Base-by-base conservation (phyloP, 1,139 yeast genomes). In the Magnusiomyces clavatus region DNA sequence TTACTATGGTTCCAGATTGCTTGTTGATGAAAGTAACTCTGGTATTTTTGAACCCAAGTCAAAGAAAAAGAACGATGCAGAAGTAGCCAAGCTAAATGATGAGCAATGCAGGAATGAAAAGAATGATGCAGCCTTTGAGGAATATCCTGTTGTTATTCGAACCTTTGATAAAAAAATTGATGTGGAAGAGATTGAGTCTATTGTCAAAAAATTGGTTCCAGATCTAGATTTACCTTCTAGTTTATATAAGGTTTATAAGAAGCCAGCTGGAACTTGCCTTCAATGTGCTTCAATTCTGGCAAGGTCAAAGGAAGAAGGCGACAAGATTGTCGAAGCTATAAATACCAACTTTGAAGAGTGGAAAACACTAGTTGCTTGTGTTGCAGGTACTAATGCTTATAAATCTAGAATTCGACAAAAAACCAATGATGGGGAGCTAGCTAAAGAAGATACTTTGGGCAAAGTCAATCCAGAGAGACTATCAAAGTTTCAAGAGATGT, bases 81-180 rank as follows among this genome's bases (percentile, higher is more conserved):
- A 24, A 24, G 31, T 8, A 24, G 8, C 31, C 8, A 24, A 24
- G 31, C 31, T 8, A 24, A 24, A 24, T 24, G 31, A 24, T 5
- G 31, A 24, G 31, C 31, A 24, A 24, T 24, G 6, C 31, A 24
- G 8, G 8, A 8, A 8, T 24, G 34, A 41, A 2, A 40, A 24
- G 12, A n/a, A n/a, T 31, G 39, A 12, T 16, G 29, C 34, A 8
- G 31, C 34, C 10, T 13, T 35, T 8, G 29, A 29, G 6, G 40
- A 44, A 29, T 44, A 35, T 44, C 38, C 39, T 5, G 29, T 44
- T 34, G 40, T 44, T 34, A 36, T 44, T 16, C 47, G 47, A 16
- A 44, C 47, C 5, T 44, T 44, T 44, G 47, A 44, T 19, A 11
- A 24, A 13, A 44, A 14, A 3, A 44, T 44, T 14, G 14, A n/a